These are phyloP conservation scores for Inonotus hispidus DNA, from an alignment of 1,284 basidiomycete species.

Conservation along the genomic window DNA sequence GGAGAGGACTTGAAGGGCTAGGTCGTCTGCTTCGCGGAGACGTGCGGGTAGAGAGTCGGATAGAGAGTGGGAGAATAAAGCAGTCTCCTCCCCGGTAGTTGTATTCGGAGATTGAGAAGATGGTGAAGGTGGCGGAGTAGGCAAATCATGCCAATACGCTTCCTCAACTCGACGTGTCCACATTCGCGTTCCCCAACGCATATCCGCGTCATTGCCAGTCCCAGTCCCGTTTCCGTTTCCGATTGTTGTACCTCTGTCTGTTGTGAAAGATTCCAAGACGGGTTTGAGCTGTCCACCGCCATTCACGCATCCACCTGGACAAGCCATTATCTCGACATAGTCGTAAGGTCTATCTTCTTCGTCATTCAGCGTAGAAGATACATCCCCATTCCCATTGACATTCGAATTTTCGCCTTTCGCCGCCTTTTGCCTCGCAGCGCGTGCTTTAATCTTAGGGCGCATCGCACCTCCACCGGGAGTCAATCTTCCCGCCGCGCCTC, in stretches of 20 bases:
- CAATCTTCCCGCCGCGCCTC: conserved; percentile 59
- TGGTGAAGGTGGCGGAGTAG: conserved; percentile 49
- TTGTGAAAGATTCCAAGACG: conserved; percentile 54
- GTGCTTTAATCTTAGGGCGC: not conserved
- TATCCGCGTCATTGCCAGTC: conserved; percentile 6
- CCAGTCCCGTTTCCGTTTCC: not conserved
- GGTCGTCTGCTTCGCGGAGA: not conserved
- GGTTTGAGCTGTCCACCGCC: conserved; percentile 92
- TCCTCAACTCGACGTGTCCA: conserved; percentile 77
- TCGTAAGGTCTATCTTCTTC: conserved; percentile 56
- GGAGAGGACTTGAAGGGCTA: conserved; percentile 7
- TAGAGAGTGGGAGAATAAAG: not conserved
- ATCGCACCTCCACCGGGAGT: conserved; percentile 23
- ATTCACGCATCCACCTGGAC: conserved; percentile 95
- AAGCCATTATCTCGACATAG: conserved; percentile 99
- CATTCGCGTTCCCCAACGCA: conserved; percentile 66
- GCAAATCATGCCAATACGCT: conserved; percentile 63
- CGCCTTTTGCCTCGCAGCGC: conserved; percentile 11
- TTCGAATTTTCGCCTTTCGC: conserved; percentile 23
- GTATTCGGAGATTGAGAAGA: too few species aligned
- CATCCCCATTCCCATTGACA: conserved; percentile 11
- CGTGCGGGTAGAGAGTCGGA: not conserved
- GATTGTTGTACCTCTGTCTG: conserved; percentile 40
- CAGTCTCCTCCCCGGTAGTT: too few species aligned
- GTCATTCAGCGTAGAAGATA: conserved; percentile 27